Percentiles rank a stretch among this genome's conserved stretches.
Evolutionary conservation across 225 moss, liverwort and hornwort genomes (phyloP).

Genomic region (Climacium dendroides): DNA sequence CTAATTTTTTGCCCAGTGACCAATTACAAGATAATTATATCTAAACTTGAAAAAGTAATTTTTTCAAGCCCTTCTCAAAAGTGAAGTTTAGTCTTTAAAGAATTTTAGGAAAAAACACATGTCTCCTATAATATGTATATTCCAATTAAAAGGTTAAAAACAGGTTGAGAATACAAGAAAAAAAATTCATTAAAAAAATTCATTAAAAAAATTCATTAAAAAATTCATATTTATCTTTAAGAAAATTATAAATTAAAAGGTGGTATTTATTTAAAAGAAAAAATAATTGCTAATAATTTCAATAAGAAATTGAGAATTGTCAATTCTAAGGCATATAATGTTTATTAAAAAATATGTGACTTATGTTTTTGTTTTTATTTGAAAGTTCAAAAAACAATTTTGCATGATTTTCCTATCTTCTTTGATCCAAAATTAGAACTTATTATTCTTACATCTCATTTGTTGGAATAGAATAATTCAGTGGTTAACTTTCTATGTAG

Average conservation of each 20-base stretch:
- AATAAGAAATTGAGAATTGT: not conserved
- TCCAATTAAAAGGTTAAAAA: not conserved
- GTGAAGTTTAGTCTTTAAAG: not conserved
- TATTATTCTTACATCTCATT: not conserved
- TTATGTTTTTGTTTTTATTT: not conserved
- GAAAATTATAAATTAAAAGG: not conserved
- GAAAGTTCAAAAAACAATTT: not conserved
- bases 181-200: not conserved
- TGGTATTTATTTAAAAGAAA: not conserved
- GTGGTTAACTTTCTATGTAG: not conserved
- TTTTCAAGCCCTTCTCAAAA: not conserved
- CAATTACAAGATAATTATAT: not conserved
- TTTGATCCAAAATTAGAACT: not conserved
- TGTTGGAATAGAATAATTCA: not conserved
- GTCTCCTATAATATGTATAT: not conserved
- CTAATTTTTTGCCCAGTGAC: not conserved
- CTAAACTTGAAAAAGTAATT: not conserved
- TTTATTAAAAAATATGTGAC: fast-evolving
- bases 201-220: too few species aligned
- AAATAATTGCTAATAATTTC: not conserved
- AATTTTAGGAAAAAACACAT: not conserved
- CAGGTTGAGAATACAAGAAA: not conserved
- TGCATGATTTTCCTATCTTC: not conserved
- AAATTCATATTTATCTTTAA: not conserved
- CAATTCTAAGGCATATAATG: not conserved